Evolutionary conservation across 2,329 filamentous ascomycete species (phyloP).

Genomic region (Leptographium flavum): DNA sequence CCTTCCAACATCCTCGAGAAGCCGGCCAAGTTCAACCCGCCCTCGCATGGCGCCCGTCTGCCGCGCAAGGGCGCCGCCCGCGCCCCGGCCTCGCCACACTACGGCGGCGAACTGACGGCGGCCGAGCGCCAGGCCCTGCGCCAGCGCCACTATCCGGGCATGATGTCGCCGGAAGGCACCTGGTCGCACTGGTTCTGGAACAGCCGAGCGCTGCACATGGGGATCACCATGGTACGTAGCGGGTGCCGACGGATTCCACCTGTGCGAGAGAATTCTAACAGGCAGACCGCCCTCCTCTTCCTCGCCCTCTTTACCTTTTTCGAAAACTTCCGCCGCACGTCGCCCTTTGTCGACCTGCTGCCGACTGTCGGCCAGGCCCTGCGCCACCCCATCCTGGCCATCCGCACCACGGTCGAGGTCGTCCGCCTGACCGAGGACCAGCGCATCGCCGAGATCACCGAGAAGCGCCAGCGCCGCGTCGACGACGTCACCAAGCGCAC

Average conservation of each 20-base stretch:
- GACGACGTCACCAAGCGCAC: constrained; percentile 82
- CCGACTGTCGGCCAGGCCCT: constrained; percentile 56
- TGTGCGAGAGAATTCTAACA: too few relatives aligned
- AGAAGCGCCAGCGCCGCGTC: constrained; percentile 56
- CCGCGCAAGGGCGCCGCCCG: constrained; percentile 29
- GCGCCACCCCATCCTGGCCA: constrained; percentile 53
- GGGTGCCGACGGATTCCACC: too few relatives aligned
- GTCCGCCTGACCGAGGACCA: constrained; percentile 64
- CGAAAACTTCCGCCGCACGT: constrained; percentile 64
- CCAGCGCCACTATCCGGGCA: constrained; percentile 66
- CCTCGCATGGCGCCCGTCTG: constrained; percentile 68
- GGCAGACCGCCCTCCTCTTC: constrained; percentile 48
- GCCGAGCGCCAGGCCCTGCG: constrained; percentile 53
- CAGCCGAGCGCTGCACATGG: constrained; percentile 60
- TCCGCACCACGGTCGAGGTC: constrained; percentile 53
- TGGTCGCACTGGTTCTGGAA: constrained; percentile 78
- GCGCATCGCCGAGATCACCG: constrained; percentile 50
- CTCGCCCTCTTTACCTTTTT: constrained; percentile 62
- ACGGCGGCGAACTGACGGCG: constrained; percentile 56
- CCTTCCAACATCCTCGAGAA: constrained; percentile 52
- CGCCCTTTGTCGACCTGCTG: constrained; percentile 66
- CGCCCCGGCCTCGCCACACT: constrained; percentile 45
- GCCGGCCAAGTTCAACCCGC: constrained; percentile 79
- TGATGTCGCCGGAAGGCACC: constrained; percentile 73
- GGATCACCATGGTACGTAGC: constrained; percentile 60